A percentile compares a stretch with the other conserved stretches of the same genome.
Evolutionary conservation across 371 early-diverging fungal species (phyloP).

Genomic region (Zancudomyces culisetae): DNA sequence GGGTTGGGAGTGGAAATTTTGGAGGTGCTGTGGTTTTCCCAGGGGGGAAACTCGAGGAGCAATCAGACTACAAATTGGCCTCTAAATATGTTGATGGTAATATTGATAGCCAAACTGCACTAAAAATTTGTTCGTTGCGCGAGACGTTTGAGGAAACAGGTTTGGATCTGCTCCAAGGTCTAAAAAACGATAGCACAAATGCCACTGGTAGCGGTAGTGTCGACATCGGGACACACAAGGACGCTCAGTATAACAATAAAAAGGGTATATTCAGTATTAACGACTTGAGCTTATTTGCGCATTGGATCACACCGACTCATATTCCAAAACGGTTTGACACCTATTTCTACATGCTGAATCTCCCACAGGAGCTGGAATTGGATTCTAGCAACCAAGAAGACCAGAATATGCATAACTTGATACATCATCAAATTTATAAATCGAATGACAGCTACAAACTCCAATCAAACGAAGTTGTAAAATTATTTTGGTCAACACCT

Average conservation of each 20-base stretch:
- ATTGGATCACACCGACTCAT: slow-evolving; percentile 58
- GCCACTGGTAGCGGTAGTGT: too few species aligned
- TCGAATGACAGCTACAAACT: too few species aligned
- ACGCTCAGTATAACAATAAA: too few species aligned
- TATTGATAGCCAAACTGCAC: slow-evolving; percentile 2
- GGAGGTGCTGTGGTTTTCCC: slow-evolving; percentile 17
- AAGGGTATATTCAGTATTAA: too few species aligned
- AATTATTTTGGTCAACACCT: slow-evolving; percentile 48
- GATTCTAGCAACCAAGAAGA: slow-evolving; percentile 6
- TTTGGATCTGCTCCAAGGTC: too few species aligned
- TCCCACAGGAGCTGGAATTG: slow-evolving; percentile 16
- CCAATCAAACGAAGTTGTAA: slow-evolving; percentile 29
- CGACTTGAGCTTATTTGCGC: too few species aligned
- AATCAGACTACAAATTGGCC: background rate
- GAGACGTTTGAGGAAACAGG: slow-evolving; percentile 75
- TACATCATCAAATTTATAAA: too few species aligned
- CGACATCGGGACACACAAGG: too few species aligned
- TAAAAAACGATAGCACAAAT: too few species aligned
- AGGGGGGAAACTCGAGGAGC: slow-evolving; percentile 8
- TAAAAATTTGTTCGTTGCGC: slow-evolving; percentile 51
- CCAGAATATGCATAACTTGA: slow-evolving; percentile 30
- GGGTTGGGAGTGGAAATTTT: slow-evolving; percentile 11
- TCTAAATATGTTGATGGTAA: background rate
- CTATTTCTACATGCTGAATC: slow-evolving; percentile 42
- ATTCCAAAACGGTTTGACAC: slow-evolving; percentile 52